phyloP scores from a whole-genome alignment of 1,284 basidiomycete species.

The Moesziomyces parantarcticus region DNA sequence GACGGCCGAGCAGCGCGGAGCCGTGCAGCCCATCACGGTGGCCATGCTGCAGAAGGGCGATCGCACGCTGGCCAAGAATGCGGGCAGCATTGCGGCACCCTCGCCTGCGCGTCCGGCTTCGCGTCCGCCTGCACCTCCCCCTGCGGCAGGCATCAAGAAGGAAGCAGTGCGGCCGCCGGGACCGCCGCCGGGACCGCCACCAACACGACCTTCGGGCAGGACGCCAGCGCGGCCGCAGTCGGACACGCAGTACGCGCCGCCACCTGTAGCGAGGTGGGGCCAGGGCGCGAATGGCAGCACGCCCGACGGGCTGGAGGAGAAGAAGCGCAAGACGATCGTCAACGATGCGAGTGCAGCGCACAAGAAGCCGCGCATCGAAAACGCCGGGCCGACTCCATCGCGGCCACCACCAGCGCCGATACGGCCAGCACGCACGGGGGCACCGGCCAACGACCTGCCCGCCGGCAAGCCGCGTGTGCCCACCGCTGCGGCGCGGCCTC shows the following conservation, averaged over 20 bases:
- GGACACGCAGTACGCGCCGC: slow-evolving; percentile 21
- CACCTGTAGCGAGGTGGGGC: slow-evolving; percentile 3
- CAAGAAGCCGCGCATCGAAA: slow-evolving; percentile 30
- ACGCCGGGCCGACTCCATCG: too few relatives aligned
- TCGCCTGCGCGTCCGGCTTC: slow-evolving; percentile 4
- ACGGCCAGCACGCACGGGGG: slow-evolving; percentile 12
- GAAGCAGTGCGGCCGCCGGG: too few relatives aligned
- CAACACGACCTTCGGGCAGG: slow-evolving; percentile 14
- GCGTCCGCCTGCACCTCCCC: slow-evolving; percentile 9
- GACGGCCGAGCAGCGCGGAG: slow-evolving; percentile 45
- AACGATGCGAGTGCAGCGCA: slow-evolving; percentile 21
- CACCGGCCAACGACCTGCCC: slow-evolving; percentile 17
- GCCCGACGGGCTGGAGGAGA: slow-evolving; percentile 11
- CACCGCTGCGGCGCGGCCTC: too few relatives aligned
- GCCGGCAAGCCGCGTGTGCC: slow-evolving; percentile 20
- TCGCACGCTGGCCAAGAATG: slow-evolving; percentile 35
- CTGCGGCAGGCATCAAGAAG: neutral
- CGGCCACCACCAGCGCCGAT: neutral
- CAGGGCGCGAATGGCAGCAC: neutral
- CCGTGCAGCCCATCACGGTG: slow-evolving; percentile 39
- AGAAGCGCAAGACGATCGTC: slow-evolving; percentile 41
- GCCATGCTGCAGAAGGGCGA: slow-evolving; percentile 34
- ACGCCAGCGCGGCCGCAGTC: slow-evolving; percentile 1
- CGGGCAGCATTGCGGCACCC: slow-evolving; percentile 1
- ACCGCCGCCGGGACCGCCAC: slow-evolving; percentile 1